Evolutionary conservation across 179 eudicot species (phyloP).

Genomic region (Gypsophila paniculata): DNA sequence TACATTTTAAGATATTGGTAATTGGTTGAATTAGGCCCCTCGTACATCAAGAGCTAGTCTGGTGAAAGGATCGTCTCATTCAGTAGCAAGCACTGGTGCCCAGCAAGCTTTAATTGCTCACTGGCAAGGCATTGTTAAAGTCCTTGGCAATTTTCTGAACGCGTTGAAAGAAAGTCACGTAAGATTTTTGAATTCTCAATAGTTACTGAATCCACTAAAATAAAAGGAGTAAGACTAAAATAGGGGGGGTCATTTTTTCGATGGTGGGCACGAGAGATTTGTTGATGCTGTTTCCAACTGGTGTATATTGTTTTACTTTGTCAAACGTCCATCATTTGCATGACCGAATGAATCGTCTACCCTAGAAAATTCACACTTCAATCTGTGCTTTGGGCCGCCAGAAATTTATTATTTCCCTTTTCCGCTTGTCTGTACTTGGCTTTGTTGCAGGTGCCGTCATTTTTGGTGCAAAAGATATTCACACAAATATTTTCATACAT

Average conservation of each 20-base stretch:
- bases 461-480: conserved; percentile 87
- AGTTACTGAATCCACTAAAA: background rate
- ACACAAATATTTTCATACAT: conserved; percentile 94
- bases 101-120: conserved; percentile 93
- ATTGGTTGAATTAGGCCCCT: conserved; percentile 58
- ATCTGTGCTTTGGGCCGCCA: background rate
- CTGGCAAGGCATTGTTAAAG: conserved; percentile 93
- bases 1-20: background rate
- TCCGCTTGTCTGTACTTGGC: conserved; percentile 7
- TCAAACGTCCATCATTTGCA: background rate
- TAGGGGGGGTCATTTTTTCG: background rate
- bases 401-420: background rate
- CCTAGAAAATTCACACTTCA: background rate
- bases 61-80: conserved; percentile 75
- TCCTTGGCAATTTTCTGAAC: conserved; percentile 70
- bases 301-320: background rate
- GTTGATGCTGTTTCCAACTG: background rate
- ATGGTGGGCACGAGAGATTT: background rate
- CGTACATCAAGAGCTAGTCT: conserved; percentile 94
- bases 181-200: conserved; percentile 21
- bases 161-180: conserved; percentile 77
- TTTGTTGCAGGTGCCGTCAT: conserved; percentile 70
- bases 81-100: conserved; percentile 71
- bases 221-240: background rate
- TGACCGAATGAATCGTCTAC: background rate